Evolutionary conservation across 257 asterid genomes (phyloP).

Genomic region (Datura wrightii): DNA sequence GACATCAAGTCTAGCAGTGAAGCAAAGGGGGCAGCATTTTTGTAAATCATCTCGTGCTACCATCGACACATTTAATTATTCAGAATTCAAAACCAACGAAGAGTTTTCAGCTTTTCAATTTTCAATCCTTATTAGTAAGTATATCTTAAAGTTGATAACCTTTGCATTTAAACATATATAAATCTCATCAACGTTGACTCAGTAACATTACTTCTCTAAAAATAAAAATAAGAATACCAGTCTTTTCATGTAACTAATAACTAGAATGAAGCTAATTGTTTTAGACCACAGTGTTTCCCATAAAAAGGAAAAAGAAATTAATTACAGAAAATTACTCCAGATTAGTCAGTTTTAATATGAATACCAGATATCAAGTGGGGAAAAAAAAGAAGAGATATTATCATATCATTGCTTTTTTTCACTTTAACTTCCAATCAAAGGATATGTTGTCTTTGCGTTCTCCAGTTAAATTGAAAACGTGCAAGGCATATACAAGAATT

Average conservation of each 20-base stretch:
- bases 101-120: too few species aligned
- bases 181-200: neutral
- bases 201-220: neutral
- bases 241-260: too few species aligned
- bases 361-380: too few species aligned
- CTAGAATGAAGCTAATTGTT: neutral
- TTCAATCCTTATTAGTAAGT: too few species aligned
- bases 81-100: too few species aligned
- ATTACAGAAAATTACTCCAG: too few species aligned
- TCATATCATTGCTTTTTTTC: neutral
- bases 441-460: slow-evolving; percentile 6
- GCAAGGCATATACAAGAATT: slow-evolving; percentile 4
- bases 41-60: too few species aligned
- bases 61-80: too few species aligned
- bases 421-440: neutral
- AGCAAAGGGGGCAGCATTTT: neutral
- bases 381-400: neutral
- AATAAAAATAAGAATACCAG: too few species aligned
- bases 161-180: neutral
- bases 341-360: too few species aligned
- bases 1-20: neutral
- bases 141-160: neutral
- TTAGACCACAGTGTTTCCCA: too few species aligned
- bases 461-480: neutral
- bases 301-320: too few species aligned